Base-by-base conservation (phyloP, 257 asterid genomes). In the Euphrasia confusa region DNA sequence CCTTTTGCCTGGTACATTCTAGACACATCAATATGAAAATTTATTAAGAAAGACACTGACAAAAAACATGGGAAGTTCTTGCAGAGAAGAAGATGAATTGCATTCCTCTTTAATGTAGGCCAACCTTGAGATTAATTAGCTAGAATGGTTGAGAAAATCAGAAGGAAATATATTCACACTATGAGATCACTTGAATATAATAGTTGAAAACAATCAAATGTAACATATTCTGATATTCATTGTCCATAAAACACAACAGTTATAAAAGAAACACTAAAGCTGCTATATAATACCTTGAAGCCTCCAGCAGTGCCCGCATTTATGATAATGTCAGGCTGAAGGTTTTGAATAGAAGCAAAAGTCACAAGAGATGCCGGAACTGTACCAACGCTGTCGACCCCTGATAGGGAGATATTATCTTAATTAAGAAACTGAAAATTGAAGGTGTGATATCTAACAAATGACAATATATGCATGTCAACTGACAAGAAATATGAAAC, bases 221-320 rank as follows among this genome's bases (percentile, higher is more conserved):
- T 2, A 37, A 37, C 42, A 37, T 37, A 35, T 21, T 21, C 24
- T 21, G 24, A 21, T 21, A 21, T 35, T 8, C 42, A 37, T 9
- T 3, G 6, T 17, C 17, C 53, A 14, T 47, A 47, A 13, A 5
- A 47, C 14, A 47, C 3, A 47, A 47, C 14, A 47, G 12, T 47
- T 11, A 11, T 47, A 14, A 14, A 47, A 47, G 8, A 47, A 12
- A 47, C 53, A 6, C 35, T 26, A 17, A 15, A 54, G 18, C 14
- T 37, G 63, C 61, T 54, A 40, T 28, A 52, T 49, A 74, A 57
- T 76, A 90, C 99, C 97, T 81, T 90, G 74, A 89, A 93, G 55
- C 92, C 99, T 74, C 99, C 99, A 54, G 97, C 89, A 54, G 96
- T 89, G 75, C 99, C 99, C 12, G 99, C 99, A 85, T 93, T 93